These are phyloP conservation scores for Globisporangium barbulae DNA, from an alignment of 352 stramenopile species.

Conservation along the genomic window DNA sequence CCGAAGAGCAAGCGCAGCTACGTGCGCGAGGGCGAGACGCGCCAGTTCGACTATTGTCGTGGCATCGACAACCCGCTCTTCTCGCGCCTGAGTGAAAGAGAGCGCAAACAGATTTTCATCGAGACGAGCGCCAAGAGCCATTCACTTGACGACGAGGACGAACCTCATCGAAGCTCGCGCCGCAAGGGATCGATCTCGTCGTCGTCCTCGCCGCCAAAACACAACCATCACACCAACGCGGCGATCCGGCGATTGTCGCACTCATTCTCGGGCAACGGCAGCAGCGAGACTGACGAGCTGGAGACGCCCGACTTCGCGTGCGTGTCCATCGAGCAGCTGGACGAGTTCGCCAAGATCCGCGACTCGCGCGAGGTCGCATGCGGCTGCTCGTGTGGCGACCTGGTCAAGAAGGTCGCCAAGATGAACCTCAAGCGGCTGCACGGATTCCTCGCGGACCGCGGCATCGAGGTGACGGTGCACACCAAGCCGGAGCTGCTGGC, in stretches of 20 bases:
- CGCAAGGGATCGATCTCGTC: constrained; percentile 20
- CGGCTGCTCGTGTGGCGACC: constrained; percentile 77
- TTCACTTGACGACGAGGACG: constrained; percentile 20
- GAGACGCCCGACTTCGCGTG: constrained; percentile 63
- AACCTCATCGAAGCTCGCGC: constrained; percentile 1
- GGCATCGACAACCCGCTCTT: constrained; percentile 79
- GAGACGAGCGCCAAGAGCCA: constrained; percentile 20
- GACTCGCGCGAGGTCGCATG: constrained; percentile 73
- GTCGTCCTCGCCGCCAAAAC: constrained; percentile 16
- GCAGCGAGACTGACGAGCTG: constrained; percentile 5
- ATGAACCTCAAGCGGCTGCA: constrained; percentile 85
- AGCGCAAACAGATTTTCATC: constrained; percentile 69
- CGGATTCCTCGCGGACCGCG: constrained; percentile 55
- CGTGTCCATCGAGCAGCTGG: constrained; percentile 77
- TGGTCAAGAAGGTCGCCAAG: constrained; percentile 80
- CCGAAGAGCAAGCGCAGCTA: constrained; percentile 53
- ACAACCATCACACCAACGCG: constrained; percentile 5
- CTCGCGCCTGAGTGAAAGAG: constrained; percentile 54
- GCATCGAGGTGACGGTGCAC: constrained; percentile 39
- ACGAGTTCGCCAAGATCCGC: constrained; percentile 79
- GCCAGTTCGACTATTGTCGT: constrained; percentile 80
- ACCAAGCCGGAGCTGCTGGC: constrained; percentile 70
- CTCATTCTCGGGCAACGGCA: constrained; percentile 9
- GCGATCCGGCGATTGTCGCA: constrained; percentile 14
- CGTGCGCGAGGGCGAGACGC: constrained; percentile 64